These are phyloP conservation scores for Candolleomyces eurysporus DNA, from an alignment of 768 basidiomycete genomes.

Conservation along the genomic window DNA sequence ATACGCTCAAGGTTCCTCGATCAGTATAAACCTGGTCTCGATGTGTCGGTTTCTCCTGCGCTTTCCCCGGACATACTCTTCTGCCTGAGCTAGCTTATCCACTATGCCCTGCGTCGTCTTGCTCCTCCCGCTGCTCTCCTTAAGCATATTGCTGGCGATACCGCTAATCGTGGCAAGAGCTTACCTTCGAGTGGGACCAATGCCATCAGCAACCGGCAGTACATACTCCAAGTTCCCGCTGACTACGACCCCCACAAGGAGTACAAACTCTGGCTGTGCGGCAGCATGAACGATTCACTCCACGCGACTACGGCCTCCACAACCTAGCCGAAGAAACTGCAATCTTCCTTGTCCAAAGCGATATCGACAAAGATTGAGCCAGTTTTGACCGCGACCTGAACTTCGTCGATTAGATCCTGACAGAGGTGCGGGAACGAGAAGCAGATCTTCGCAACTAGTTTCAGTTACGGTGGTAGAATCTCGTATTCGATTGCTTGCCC, in stretches of 20 bases:
- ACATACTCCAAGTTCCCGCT: slow-evolving; percentile 5
- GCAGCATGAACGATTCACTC: slow-evolving; percentile 4
- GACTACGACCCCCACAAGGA: neutral
- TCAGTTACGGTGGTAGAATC: slow-evolving; percentile 7
- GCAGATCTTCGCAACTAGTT: slow-evolving; percentile 6
- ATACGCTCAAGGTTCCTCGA: no score
- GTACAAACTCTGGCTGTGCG: slow-evolving; percentile 5
- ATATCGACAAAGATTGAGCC: slow-evolving; percentile 2
- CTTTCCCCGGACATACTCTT: neutral
- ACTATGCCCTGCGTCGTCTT: neutral
- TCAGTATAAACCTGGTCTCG: no score
- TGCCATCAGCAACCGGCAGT: slow-evolving; percentile 4
- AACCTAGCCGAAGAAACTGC: neutral
- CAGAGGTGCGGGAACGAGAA: slow-evolving; percentile 1
- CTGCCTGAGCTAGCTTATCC: neutral
- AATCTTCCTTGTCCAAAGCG: slow-evolving; percentile 5
- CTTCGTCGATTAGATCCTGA: slow-evolving; percentile 3
- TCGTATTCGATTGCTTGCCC: slow-evolving; percentile 4
- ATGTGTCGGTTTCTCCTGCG: no score
- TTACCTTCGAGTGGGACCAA: slow-evolving; percentile 2
- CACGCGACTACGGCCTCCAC: slow-evolving; percentile 3
- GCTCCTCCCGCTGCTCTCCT: neutral
- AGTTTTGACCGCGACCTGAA: neutral
- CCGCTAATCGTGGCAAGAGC: neutral
- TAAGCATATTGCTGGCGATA: neutral